Evolutionary conservation across 495 filamentous ascomycete genomes (phyloP).

Genomic region (Ascodesmis nigricans): DNA sequence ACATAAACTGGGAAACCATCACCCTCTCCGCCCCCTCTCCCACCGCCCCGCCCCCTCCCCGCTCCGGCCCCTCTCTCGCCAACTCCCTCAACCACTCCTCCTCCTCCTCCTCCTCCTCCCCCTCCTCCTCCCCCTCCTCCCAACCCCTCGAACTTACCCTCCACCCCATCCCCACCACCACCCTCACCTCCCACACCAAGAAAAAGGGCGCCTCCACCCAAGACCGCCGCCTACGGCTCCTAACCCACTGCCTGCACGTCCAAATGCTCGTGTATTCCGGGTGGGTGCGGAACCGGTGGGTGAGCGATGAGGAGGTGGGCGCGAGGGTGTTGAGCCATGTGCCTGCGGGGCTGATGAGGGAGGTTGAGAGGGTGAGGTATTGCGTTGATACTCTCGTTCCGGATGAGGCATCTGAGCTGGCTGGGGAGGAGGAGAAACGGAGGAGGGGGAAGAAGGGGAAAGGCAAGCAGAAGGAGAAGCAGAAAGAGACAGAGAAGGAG

Average conservation of each 20-base stretch:
- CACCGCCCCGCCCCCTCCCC: conserved; percentile 13
- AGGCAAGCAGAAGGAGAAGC: conserved; percentile 20
- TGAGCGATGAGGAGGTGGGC: conserved; percentile 58
- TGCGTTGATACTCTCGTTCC: too few relatives aligned
- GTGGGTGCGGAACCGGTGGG: conserved; percentile 64
- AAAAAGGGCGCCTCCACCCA: conserved; percentile 76
- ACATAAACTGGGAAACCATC: conserved; percentile 79
- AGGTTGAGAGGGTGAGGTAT: conserved; percentile 42
- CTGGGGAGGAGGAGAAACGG: conserved; percentile 24
- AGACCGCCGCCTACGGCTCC: conserved; percentile 50
- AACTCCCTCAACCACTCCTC: conserved; percentile 38
- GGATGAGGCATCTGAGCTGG: conserved; percentile 44
- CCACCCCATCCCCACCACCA: conserved; percentile 23
- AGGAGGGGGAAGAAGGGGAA: conserved; percentile 21
- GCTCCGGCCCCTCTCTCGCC: conserved; percentile 20
- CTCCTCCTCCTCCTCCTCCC: conserved; percentile 21
- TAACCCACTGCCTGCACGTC: conserved; percentile 76
- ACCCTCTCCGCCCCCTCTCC: conserved; percentile 26
- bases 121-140: conserved; percentile 19
- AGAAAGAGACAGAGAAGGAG: conserved; percentile 27
- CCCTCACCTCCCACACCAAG: conserved; percentile 17
- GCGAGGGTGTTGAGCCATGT: conserved; percentile 52
- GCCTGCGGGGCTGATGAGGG: conserved; percentile 35
- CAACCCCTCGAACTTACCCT: conserved; percentile 34
- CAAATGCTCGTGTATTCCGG: conserved; percentile 78